Evolutionary conservation across 768 basidiomycete species (phyloP).

Genomic region (Leucosporidium creatinivorum): DNA sequence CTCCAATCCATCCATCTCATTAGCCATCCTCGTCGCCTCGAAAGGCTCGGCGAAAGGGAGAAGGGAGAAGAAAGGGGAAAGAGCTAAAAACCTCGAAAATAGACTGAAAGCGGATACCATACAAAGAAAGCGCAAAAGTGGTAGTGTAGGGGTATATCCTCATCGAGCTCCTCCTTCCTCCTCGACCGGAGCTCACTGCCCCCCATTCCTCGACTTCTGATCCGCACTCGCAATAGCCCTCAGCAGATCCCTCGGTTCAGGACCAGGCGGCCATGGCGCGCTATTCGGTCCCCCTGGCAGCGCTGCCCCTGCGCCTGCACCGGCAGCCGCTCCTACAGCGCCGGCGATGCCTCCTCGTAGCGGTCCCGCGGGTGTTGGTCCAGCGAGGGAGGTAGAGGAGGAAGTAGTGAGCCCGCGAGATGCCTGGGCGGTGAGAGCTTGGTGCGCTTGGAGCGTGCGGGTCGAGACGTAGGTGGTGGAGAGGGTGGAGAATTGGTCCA

Average conservation of each 20-base stretch:
- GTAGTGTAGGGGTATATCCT: neutral
- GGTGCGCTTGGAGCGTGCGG: neutral
- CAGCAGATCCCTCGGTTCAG: neutral
- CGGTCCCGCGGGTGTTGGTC: neutral
- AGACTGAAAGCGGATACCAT: neutral
- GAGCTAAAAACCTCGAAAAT: neutral
- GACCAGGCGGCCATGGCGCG: neutral
- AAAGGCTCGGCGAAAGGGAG: neutral
- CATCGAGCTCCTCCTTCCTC: neutral
- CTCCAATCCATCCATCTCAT: no score
- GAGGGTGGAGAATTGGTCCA: neutral
- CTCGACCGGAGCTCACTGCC: neutral
- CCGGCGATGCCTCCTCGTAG: neutral
- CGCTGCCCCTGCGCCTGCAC: neutral
- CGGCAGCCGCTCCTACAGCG: neutral
- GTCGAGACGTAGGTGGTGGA: neutral
- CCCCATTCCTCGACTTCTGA: neutral
- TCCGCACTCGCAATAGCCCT: constrained; percentile 3
- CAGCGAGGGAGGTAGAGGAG: neutral
- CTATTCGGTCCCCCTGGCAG: neutral
- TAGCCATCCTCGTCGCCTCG: neutral
- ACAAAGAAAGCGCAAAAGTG: neutral
- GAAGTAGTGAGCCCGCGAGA: neutral
- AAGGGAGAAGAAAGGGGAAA: neutral
- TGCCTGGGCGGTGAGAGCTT: neutral